Evolutionary conservation across 352 stramenopile species (phyloP).

Genomic region (Phytopythium boreale): DNA sequence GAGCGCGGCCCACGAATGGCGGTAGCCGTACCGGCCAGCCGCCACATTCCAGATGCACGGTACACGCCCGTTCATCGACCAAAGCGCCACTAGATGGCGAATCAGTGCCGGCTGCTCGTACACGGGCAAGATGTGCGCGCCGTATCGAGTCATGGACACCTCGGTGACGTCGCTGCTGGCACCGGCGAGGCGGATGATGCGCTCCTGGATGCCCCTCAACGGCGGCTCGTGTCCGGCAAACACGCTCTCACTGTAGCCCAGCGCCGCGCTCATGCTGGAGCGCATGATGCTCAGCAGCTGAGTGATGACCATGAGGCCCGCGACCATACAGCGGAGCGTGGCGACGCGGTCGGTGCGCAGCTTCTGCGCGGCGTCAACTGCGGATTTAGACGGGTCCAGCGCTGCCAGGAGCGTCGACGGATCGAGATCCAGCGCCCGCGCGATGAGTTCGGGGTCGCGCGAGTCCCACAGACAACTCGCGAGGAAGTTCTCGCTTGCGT

Average conservation of each 20-base stretch:
- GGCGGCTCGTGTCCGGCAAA: constrained; percentile 46
- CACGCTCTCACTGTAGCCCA: constrained; percentile 48
- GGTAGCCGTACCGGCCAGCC: constrained; percentile 51
- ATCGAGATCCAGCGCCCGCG: constrained; percentile 36
- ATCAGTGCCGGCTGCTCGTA: constrained; percentile 48
- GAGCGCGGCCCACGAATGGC: constrained; percentile 53
- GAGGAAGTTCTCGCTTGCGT: constrained; percentile 58
- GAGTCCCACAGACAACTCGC: constrained; percentile 69
- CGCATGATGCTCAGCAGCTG: constrained; percentile 64
- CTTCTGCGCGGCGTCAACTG: constrained; percentile 32
- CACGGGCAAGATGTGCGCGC: constrained; percentile 59
- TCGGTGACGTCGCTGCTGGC: constrained; percentile 60
- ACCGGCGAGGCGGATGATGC: constrained; percentile 56
- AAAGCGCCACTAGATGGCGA: constrained; percentile 43
- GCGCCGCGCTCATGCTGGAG: constrained; percentile 38
- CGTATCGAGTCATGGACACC: constrained; percentile 63
- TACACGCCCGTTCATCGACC: constrained; percentile 52
- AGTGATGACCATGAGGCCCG: constrained; percentile 61
- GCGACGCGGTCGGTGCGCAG: constrained; percentile 42
- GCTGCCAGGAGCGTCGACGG: constrained; percentile 24
- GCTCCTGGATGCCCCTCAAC: constrained; percentile 47
- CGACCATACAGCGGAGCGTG: constrained; percentile 45
- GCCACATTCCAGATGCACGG: constrained; percentile 54
- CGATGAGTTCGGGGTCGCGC: constrained; percentile 34
- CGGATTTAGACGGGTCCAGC: constrained; percentile 28